These are phyloP conservation scores for Coffea eugenioides DNA, from an alignment of 257 asterid genomes.

Conservation along the genomic window DNA sequence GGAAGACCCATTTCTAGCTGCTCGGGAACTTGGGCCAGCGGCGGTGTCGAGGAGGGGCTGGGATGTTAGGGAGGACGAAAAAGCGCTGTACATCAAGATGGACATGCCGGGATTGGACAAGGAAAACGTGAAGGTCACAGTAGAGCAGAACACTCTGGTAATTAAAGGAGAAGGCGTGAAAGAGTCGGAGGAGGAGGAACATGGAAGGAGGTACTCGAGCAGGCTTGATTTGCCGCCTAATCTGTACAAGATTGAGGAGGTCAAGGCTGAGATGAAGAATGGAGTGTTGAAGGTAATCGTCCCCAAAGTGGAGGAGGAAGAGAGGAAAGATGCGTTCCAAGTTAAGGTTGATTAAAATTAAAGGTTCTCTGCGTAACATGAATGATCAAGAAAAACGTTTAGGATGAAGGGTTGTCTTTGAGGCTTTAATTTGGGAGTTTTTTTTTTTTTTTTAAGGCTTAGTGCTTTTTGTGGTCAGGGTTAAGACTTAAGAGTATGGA, in stretches of 20 bases:
- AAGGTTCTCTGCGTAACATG: no score
- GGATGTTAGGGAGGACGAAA: conserved; percentile 39
- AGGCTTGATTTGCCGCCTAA: conserved; percentile 19
- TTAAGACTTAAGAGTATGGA: no score
- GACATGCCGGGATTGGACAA: conserved; percentile 54
- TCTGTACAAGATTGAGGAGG: conserved; percentile 19
- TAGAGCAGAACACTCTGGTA: conserved; percentile 35
- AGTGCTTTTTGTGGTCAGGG: no score
- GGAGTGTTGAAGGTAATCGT: conserved; percentile 36
- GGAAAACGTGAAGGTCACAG: conserved; percentile 38
- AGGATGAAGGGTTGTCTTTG: no score
- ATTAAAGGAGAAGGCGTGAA: conserved; percentile 31
- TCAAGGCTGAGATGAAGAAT: conserved; percentile 37
- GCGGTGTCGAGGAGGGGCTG: conserved; percentile 27
- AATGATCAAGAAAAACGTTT: no score
- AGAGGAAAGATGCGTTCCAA: not conserved
- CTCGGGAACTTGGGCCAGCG: conserved; percentile 5
- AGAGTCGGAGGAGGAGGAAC: conserved; percentile 22
- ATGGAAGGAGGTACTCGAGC: conserved; percentile 25
- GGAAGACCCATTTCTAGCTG: conserved; percentile 28
- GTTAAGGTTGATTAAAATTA: no score
- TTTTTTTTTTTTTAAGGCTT: no score
- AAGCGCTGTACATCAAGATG: conserved; percentile 27
- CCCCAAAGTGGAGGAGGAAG: conserved; percentile 19
- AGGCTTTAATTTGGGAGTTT: no score